Evolutionary conservation across 176 grass and related monocot species (phyloP).

Genomic region (Typha latifolia): DNA sequence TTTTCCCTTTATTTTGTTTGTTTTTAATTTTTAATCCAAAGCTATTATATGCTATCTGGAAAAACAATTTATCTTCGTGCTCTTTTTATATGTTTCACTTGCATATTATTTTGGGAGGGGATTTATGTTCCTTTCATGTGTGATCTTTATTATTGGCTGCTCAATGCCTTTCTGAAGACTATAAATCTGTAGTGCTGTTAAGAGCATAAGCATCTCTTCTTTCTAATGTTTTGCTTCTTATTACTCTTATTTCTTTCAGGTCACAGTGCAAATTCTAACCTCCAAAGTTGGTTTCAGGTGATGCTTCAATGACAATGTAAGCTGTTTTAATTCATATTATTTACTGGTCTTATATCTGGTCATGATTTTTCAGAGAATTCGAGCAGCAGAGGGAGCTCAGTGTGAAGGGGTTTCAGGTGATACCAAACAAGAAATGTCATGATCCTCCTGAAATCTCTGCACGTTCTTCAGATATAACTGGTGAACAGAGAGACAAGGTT

Average conservation of each 20-base stretch:
- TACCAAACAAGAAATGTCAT: conserved; percentile 56
- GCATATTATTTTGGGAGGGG: too few species aligned
- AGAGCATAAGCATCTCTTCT: too few species aligned
- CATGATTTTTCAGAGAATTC: conserved; percentile 67
- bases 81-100: too few species aligned
- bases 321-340: conserved; percentile 8
- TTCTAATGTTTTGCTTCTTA: conserved; percentile 28
- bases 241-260: conserved; percentile 38
- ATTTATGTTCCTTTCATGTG: too few species aligned
- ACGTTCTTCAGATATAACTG: conserved; percentile 38
- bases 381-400: conserved; percentile 89
- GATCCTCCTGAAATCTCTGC: conserved; percentile 45
- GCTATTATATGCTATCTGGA: too few species aligned
- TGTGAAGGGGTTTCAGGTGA: conserved; percentile 49
- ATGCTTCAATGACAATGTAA: conserved; percentile 4
- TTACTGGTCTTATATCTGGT: conserved; percentile 25
- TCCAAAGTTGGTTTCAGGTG: conserved; percentile 99
- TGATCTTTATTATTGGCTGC: too few species aligned
- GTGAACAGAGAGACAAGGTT: conserved; percentile 58
- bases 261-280: conserved; percentile 83
- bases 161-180: background rate
- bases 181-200: too few species aligned
- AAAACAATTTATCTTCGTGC: too few species aligned
- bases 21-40: too few species aligned
- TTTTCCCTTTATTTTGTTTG: background rate